Percentiles rank a stretch among this genome's conserved stretches.
Evolutionary conservation across 495 filamentous ascomycete species (phyloP).

Genomic region (Acidomyces sp.): DNA sequence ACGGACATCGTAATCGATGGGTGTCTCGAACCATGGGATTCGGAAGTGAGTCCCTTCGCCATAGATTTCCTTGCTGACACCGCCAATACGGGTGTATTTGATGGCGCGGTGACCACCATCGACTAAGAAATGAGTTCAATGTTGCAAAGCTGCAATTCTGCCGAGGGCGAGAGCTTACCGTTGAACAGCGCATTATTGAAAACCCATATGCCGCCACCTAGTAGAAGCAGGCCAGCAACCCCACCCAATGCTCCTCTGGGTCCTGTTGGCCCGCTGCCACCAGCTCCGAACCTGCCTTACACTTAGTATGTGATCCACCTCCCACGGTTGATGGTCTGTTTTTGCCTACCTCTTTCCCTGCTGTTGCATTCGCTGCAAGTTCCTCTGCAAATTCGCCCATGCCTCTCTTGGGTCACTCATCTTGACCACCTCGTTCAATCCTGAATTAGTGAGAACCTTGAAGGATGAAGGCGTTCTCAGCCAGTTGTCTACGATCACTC

Average conservation of each 20-base stretch:
- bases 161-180: conserved; percentile 35
- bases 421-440: too few relatives aligned
- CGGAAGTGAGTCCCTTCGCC: conserved; percentile 88
- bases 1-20: conserved; percentile 92
- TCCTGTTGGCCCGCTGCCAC: conserved; percentile 31
- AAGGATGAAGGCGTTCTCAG: too few relatives aligned
- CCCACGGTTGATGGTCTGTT: neutral
- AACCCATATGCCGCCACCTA: conserved; percentile 52
- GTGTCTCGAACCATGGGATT: conserved; percentile 94
- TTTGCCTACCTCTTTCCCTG: conserved; percentile 29
- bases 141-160: neutral
- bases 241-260: conserved; percentile 26
- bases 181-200: conserved; percentile 90
- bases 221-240: conserved; percentile 36
- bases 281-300: conserved; percentile 36
- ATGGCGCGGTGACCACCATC: conserved; percentile 98
- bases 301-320: conserved; percentile 29
- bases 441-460: too few relatives aligned
- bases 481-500: too few relatives aligned
- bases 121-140: conserved; percentile 36
- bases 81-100: conserved; percentile 88
- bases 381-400: conserved; percentile 50
- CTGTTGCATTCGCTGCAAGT: conserved; percentile 38
- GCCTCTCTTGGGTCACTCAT: conserved; percentile 49
- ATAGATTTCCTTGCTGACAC: conserved; percentile 95